Evolutionary conservation across 1,284 basidiomycete genomes (phyloP).

Genomic region (Apiotrichum gracile): DNA sequence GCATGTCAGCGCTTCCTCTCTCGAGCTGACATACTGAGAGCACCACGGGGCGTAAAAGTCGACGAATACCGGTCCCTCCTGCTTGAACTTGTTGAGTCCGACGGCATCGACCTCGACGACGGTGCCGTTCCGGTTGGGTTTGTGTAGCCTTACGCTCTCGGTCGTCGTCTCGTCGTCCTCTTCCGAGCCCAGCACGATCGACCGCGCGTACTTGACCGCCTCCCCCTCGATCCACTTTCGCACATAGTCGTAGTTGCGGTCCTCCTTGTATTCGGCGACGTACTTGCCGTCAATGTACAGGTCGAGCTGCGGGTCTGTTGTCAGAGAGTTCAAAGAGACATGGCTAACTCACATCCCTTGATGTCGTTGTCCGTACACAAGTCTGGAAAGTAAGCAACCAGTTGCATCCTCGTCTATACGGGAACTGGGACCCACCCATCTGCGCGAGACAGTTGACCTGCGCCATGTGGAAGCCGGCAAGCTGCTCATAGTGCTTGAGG

Average conservation of each 20-base stretch:
- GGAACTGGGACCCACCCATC: conserved; percentile 60
- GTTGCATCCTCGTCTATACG: background rate
- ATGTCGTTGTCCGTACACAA: conserved; percentile 67
- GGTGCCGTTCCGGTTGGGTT: conserved; percentile 58
- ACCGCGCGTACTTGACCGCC: conserved; percentile 38
- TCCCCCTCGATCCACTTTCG: conserved; percentile 53
- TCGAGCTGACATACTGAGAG: conserved; percentile 55
- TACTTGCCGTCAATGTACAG: conserved; percentile 61
- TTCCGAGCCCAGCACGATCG: background rate
- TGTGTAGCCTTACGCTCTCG: background rate
- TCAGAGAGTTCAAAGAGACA: background rate
- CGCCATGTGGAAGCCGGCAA: conserved; percentile 62
- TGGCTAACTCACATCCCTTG: conserved; percentile 52
- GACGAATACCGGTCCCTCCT: conserved; percentile 65
- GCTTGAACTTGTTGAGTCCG: conserved; percentile 54
- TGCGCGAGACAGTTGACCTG: conserved; percentile 79
- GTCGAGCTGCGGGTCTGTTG: conserved; percentile 68
- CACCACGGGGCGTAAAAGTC: conserved; percentile 95
- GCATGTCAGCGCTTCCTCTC: conserved; percentile 4
- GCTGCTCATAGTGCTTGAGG: conserved; percentile 54
- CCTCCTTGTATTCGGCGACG: conserved; percentile 56
- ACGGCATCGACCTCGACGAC: conserved; percentile 56
- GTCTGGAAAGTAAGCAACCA: conserved; percentile 52
- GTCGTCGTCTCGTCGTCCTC: background rate
- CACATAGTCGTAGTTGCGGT: conserved; percentile 54